Evolutionary conservation across 805 yeast species (phyloP).

Genomic region (Nakazawaea holstii): DNA sequence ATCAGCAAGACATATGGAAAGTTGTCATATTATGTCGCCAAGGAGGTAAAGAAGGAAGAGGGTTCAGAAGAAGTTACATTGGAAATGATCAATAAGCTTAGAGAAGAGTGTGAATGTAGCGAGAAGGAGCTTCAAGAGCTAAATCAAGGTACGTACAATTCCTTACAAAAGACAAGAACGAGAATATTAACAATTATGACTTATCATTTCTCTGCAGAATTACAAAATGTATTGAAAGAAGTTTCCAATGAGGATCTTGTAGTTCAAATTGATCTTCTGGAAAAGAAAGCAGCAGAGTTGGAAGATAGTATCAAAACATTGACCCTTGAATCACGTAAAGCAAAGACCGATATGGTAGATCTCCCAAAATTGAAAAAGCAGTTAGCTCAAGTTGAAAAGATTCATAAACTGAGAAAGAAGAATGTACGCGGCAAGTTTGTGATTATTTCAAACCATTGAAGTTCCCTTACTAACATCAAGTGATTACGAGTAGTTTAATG

Average conservation of each 20-base stretch:
- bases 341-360: not conserved
- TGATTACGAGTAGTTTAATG: conserved; percentile 7
- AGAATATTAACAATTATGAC: not conserved
- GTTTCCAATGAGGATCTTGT: not conserved
- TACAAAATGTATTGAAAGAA: conserved; percentile 3
- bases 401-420: not conserved
- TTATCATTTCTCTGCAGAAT: not conserved
- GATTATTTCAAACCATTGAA: not conserved
- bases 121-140: conserved; percentile 2
- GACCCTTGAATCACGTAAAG: not conserved
- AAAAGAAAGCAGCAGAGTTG: not conserved
- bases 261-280: conserved; percentile 7
- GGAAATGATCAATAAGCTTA: not conserved
- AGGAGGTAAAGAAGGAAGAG: conserved; percentile 21
- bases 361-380: not conserved
- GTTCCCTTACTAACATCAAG: not conserved
- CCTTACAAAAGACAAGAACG: no score
- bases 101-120: not conserved
- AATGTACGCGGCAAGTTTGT: conserved; percentile 1
- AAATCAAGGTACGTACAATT: conserved; percentile 1
- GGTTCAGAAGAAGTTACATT: conserved; percentile 4
- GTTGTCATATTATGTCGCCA: conserved; percentile 34
- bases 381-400: not conserved
- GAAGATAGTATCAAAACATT: not conserved
- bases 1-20: conserved; percentile 39